A percentile compares a stretch with the other conserved stretches of the same genome.
These are phyloP conservation scores for Cyberlindnera petersonii DNA, from an alignment of 805 yeast genomes.

Conservation along the genomic window DNA sequence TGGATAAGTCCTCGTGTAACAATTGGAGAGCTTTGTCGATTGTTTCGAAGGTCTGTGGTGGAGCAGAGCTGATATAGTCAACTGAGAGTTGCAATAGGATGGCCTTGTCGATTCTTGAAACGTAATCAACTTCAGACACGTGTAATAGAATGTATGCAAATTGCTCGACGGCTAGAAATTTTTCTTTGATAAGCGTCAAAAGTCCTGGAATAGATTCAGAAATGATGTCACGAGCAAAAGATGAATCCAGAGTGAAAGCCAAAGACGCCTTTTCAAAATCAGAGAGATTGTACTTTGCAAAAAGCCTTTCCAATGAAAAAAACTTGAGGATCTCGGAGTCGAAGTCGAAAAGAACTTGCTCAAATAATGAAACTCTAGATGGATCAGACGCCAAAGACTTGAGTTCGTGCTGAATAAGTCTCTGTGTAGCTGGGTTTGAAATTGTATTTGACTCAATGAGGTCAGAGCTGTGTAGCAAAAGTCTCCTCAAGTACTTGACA, in stretches of 20 bases:
- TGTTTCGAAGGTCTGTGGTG: conserved; percentile 2
- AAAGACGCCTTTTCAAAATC: conserved; percentile 23
- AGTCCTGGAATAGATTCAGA: conserved; percentile 14
- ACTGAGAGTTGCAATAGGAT: conserved; percentile 8
- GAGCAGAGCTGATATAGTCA: conserved; percentile 9
- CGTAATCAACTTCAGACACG: conserved; percentile 3
- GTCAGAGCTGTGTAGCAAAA: conserved; percentile 31
- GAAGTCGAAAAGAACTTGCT: conserved; percentile 14
- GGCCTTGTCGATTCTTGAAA: conserved; percentile 11
- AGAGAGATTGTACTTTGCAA: conserved; percentile 24
- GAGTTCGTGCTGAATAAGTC: conserved; percentile 26
- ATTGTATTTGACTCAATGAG: conserved; percentile 23
- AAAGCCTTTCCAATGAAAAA: conserved; percentile 32
- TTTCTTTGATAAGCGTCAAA: conserved; percentile 5
- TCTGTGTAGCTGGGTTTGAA: conserved; percentile 15
- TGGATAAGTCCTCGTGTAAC: conserved; percentile 20
- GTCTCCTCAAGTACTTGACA: conserved; percentile 30
- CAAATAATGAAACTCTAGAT: conserved; percentile 8
- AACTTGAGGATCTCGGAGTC: conserved; percentile 29
- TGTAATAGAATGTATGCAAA: neutral
- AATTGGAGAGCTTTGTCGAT: conserved; percentile 12
- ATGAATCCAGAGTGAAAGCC: conserved; percentile 10
- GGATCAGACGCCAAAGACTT: conserved; percentile 18
- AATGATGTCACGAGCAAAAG: conserved; percentile 1
- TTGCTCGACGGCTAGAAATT: neutral